Evolutionary conservation across 768 basidiomycete genomes (phyloP).

Genomic region (Antrodiella citrinella): DNA sequence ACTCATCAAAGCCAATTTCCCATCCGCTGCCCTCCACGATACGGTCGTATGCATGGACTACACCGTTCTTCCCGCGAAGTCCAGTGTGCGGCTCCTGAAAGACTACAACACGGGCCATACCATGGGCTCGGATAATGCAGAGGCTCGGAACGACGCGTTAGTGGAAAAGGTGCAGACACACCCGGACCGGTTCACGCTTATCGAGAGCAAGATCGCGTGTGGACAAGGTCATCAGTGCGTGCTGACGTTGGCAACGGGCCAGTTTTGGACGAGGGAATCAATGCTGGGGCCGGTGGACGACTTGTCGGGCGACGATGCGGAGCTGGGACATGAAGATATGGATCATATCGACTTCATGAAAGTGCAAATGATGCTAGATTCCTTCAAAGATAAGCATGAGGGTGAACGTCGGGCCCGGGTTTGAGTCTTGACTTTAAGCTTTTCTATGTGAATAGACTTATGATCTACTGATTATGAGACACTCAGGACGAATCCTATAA

Average conservation of each 20-base stretch:
- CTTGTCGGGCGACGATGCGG: background rate
- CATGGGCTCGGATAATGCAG: conserved; percentile 21
- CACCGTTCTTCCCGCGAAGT: conserved; percentile 22
- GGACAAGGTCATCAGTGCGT: conserved; percentile 23
- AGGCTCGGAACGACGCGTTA: conserved; percentile 29
- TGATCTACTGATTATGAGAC: too few relatives aligned
- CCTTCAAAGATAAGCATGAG: too few relatives aligned
- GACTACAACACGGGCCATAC: conserved; percentile 5
- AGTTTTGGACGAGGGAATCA: conserved; percentile 17
- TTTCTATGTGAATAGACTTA: too few relatives aligned
- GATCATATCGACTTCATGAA: background rate
- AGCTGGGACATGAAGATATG: background rate
- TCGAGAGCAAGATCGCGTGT: conserved; percentile 27
- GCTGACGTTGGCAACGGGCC: conserved; percentile 24
- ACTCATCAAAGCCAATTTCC: conserved; percentile 21
- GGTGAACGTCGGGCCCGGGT: too few relatives aligned
- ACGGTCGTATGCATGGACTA: conserved; percentile 30
- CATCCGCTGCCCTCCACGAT: conserved; percentile 15
- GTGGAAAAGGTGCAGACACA: conserved; percentile 28
- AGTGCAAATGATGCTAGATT: background rate
- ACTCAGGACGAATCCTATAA: too few relatives aligned
- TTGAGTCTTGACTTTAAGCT: too few relatives aligned
- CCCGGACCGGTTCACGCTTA: conserved; percentile 24
- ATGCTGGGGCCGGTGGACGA: background rate
- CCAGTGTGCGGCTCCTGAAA: conserved; percentile 20